Percentiles rank a stretch among this genome's conserved stretches.
These are phyloP conservation scores for Tubosaeta sp. DNA, from an alignment of 768 basidiomycete genomes.

Conservation along the genomic window DNA sequence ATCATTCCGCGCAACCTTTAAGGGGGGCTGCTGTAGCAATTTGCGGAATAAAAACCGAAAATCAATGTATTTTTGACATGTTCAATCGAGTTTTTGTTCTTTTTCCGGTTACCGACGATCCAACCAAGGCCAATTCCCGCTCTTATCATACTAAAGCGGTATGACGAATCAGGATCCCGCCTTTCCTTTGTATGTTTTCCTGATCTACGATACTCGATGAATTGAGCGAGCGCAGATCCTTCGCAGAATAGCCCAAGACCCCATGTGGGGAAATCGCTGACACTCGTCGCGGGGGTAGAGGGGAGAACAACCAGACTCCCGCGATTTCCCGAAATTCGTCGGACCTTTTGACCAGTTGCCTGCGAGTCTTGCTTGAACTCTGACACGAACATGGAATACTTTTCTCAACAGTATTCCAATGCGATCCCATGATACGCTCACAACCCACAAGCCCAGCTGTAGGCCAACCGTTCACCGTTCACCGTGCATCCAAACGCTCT, in stretches of 20 bases:
- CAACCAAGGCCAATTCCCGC: no score
- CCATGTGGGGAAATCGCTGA: neutral
- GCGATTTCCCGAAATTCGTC: neutral
- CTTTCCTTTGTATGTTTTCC: neutral
- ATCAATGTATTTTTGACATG: constrained; percentile 1
- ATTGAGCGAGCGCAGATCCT: neutral
- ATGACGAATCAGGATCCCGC: neutral
- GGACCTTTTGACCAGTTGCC: neutral
- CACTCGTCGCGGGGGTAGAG: neutral
- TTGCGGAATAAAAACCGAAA: neutral
- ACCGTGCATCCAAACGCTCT: neutral
- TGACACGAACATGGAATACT: neutral
- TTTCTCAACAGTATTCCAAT: no score
- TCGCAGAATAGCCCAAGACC: neutral
- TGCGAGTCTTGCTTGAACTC: neutral
- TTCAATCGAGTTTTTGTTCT: constrained; percentile 5
- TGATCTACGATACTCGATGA: neutral
- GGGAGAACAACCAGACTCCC: neutral
- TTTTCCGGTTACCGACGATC: neutral
- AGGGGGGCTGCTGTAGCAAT: neutral
- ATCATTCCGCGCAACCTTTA: constrained; percentile 40
- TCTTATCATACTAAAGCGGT: neutral
- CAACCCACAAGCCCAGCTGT: neutral
- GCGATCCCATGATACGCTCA: no score
- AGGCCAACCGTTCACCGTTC: neutral